phyloP scores from a whole-genome alignment of 202 grass and related monocot species.

The Tripidium arundinaceum region DNA sequence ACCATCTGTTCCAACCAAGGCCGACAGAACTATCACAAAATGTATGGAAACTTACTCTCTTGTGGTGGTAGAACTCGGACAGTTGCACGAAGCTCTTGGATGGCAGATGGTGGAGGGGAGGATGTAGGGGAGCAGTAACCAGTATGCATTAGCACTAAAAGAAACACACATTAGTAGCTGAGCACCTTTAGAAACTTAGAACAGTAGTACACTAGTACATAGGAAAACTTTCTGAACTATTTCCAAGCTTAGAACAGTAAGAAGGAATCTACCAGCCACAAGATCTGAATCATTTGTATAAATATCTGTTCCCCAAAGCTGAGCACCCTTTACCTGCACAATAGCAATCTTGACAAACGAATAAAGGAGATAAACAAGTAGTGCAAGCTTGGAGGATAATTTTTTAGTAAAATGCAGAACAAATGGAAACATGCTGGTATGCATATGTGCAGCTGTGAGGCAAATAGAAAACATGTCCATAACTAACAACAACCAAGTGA shows the following conservation, averaged over 20 bases:
- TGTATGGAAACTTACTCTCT: slow-evolving; percentile 48
- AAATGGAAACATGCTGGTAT: neutral
- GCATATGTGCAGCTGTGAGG: neutral
- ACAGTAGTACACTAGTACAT: too few species aligned
- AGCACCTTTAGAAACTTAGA: too few species aligned
- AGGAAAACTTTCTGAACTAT: neutral
- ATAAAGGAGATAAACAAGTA: slow-evolving; percentile 7
- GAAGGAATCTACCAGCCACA: slow-evolving; percentile 69
- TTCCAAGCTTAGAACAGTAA: neutral
- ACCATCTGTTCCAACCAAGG: slow-evolving; percentile 2
- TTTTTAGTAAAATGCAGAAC: neutral
- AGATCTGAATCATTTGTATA: slow-evolving; percentile 97
- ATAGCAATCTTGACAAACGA: slow-evolving; percentile 8
- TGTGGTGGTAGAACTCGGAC: slow-evolving; percentile 76
- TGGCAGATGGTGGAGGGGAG: slow-evolving; percentile 67
- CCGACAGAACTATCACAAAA: neutral
- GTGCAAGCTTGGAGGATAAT: neutral
- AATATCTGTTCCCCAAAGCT: slow-evolving; percentile 83
- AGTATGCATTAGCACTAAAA: slow-evolving; percentile 91
- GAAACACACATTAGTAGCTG: slow-evolving; percentile 23
- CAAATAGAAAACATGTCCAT: neutral
- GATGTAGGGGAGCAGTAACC: slow-evolving; percentile 90
- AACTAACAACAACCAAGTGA: neutral
- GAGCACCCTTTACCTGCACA: slow-evolving; percentile 83
- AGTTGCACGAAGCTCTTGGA: slow-evolving; percentile 74